Base-by-base conservation (phyloP, 2,329 filamentous ascomycete species). In the Xylariaceae sp. region DNA sequence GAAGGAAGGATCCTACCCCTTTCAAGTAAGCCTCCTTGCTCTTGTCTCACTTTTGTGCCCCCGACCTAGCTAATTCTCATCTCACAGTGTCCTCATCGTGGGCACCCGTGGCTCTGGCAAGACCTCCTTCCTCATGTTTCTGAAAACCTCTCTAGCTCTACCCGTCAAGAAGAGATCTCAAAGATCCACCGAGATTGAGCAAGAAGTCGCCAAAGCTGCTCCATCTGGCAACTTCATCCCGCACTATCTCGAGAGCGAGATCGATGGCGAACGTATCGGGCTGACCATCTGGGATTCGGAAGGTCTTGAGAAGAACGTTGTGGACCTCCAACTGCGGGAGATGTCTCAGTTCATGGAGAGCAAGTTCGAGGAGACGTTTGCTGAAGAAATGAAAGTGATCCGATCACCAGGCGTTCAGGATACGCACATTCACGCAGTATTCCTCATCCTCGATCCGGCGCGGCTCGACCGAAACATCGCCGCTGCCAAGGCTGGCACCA, bases 331-430 rank as follows among this genome's bases (percentile, higher is more conserved):
- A 66, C 73, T 98, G 51, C 82, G 90, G 47, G 89, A 95, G 62
- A 90, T 97, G 73, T 84, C 86, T 26, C 78, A 85, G 8, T 98
- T 98, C 68, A 73, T 98, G 45, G 93, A 98, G 72, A 91, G 86
- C 72, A 97, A 97, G 65, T 98, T 98, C 55, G 91, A 98, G 64
- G 93, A 98, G 59, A 97, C 93, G 0, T 95, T 98, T 62, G 81
- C 81, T 37, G 93, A 98, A 67, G 93, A 98, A 71, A 95, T 95
- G 78, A 97, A 96, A 72, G 90, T 98, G 35, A 76, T 96, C 48
- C 86, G 93, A 56, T 89, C 90, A 39, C 91, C 93, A 19, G 91
- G 90, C 42, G 86, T 88, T 50, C 87, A 89, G 62, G 93, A 98
- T 69, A 96, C 91, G 38, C 93, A 98, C 64, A 95, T 98, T 51